Evolutionary conservation across 2,329 filamentous ascomycete genomes (phyloP).

Genomic region (Penicillium digitatum): DNA sequence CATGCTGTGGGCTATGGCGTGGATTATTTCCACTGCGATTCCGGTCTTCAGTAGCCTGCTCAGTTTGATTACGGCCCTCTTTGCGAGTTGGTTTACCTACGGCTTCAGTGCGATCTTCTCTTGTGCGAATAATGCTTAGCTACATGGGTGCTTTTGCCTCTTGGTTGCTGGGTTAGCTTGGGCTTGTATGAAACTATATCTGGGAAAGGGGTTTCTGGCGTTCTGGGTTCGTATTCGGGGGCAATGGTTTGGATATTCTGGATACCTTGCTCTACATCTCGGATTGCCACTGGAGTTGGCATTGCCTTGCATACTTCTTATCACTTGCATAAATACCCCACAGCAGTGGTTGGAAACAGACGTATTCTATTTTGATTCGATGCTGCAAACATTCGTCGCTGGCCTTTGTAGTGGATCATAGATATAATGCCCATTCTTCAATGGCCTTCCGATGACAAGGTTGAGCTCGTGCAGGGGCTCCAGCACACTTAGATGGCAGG

Average conservation of each 20-base stretch:
- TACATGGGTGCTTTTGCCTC: not conserved
- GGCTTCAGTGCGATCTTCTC: constrained; percentile 33
- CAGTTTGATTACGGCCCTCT: constrained; percentile 60
- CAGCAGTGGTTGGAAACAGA: not conserved
- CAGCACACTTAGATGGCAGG: too few species aligned
- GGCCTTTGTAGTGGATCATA: too few species aligned
- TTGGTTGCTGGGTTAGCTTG: not conserved
- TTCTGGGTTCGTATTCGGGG: not conserved
- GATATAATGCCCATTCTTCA: not conserved
- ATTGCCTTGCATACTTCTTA: not conserved
- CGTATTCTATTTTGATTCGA: not conserved
- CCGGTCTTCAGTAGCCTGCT: constrained; percentile 66
- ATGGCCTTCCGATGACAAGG: not conserved
- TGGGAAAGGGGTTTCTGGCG: not conserved
- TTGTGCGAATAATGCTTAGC: constrained; percentile 30
- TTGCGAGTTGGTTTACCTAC: constrained; percentile 64
- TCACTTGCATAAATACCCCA: not conserved
- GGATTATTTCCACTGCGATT: constrained; percentile 65
- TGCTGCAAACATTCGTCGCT: not conserved
- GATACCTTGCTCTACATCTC: not conserved
- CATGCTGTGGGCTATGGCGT: constrained; percentile 57
- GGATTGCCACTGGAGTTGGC: not conserved
- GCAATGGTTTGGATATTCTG: not conserved
- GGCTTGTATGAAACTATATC: not conserved
- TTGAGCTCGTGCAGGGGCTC: too few species aligned